phyloP scores from a whole-genome alignment of 768 basidiomycete genomes.

The Boletus tylopilopsis region DNA sequence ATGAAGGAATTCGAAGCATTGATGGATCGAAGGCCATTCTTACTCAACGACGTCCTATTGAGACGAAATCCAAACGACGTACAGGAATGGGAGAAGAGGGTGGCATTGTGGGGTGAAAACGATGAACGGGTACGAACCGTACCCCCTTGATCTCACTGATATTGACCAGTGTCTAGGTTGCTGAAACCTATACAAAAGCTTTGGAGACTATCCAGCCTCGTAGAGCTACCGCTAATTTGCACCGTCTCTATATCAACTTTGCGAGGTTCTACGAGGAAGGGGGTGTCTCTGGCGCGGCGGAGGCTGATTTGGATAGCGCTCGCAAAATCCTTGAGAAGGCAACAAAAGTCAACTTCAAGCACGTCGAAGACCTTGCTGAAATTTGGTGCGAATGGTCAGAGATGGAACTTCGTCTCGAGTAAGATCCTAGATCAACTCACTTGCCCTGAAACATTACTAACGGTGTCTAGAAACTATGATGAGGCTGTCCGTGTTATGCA shows the following conservation, averaged over 20 bases:
- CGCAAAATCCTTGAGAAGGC: conserved; percentile 93
- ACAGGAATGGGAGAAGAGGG: conserved; percentile 98
- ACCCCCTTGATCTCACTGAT: neutral
- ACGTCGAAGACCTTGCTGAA: conserved; percentile 97
- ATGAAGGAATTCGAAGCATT: conserved; percentile 94
- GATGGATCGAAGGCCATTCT: conserved; percentile 93
- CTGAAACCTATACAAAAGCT: conserved; percentile 89
- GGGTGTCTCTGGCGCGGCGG: conserved; percentile 73
- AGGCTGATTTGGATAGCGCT: conserved; percentile 78
- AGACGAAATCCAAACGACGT: conserved; percentile 96
- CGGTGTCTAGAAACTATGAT: conserved; percentile 79
- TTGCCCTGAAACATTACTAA: conserved; percentile 10
- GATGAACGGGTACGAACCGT: conserved; percentile 75
- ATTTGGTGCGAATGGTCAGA: conserved; percentile 99
- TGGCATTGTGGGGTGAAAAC: conserved; percentile 89
- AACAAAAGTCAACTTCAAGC: conserved; percentile 85
- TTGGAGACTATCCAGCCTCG: conserved; percentile 84
- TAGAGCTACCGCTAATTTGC: conserved; percentile 86
- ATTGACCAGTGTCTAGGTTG: conserved; percentile 51
- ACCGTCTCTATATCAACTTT: conserved; percentile 90
- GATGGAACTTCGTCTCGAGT: conserved; percentile 96
- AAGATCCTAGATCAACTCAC: conserved; percentile 31
- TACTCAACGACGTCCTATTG: conserved; percentile 92
- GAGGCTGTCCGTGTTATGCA: conserved; percentile 96
- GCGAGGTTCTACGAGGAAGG: conserved; percentile 98